Conservation (phyloP, 2,329 filamentous ascomycete genomes). For the Hansfordia pulvinata region DNA sequence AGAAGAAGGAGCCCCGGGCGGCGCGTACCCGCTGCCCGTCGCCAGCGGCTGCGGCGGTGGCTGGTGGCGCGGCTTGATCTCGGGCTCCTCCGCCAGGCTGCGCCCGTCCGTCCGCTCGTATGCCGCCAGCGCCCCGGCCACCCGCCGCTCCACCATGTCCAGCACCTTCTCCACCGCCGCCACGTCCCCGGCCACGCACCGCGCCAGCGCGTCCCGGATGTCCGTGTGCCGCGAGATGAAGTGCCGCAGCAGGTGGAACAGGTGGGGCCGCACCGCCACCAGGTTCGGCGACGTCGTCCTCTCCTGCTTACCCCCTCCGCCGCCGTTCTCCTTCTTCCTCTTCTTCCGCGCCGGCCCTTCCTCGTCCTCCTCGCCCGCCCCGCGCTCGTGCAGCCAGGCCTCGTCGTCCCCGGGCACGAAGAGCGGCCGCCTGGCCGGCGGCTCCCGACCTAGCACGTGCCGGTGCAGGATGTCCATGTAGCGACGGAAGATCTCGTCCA, state of each 20-base stretch:
- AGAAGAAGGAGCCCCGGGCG: too few relatives aligned
- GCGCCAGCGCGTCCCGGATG: constrained; percentile 73
- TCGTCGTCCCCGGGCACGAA: constrained; percentile 52
- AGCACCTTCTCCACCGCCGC: constrained; percentile 66
- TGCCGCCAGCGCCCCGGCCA: constrained; percentile 59
- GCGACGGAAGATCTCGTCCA: constrained; percentile 75
- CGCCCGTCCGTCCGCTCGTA: constrained; percentile 40
- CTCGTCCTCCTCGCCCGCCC: constrained; percentile 20
- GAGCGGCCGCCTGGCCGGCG: constrained; percentile 56
- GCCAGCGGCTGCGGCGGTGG: constrained; percentile 5
- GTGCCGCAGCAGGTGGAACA: constrained; percentile 82
- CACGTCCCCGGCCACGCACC: constrained; percentile 55
- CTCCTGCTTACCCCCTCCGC: constrained; percentile 18
- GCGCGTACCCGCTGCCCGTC: constrained; percentile 2
- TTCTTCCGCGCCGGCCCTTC: constrained; percentile 38
- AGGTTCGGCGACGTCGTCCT: constrained; percentile 45
- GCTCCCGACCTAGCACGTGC: constrained; percentile 53
- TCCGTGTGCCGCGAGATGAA: constrained; percentile 70
- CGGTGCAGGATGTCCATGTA: constrained; percentile 85
- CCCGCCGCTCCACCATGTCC: constrained; percentile 57
- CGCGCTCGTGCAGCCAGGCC: constrained; percentile 26
- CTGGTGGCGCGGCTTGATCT: constrained; percentile 7
- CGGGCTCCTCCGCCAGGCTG: constrained; percentile 28
- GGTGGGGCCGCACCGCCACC: constrained; percentile 72
- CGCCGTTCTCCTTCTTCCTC: constrained; percentile 23